A percentile compares a stretch with the other conserved stretches of the same genome.
These are phyloP conservation scores for Calonectria pseudoturangicola DNA, from an alignment of 2,329 filamentous ascomycete genomes.

Conservation along the genomic window DNA sequence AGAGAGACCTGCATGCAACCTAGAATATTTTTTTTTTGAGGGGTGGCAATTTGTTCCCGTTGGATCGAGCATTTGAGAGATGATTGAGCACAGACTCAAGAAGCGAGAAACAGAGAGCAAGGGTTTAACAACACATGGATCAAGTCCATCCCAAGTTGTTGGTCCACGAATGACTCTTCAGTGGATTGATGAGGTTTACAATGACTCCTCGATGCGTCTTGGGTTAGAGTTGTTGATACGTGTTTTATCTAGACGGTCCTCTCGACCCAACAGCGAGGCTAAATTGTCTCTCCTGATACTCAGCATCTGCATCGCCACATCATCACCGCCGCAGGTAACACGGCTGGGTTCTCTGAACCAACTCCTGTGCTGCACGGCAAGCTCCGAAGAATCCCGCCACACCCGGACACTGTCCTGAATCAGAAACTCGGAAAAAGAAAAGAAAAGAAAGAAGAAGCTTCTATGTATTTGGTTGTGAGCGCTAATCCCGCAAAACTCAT, in stretches of 20 bases:
- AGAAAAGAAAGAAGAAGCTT: conserved; percentile 17
- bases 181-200: background rate
- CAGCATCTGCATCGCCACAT: conserved; percentile 41
- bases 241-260: conserved; percentile 9
- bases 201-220: conserved; percentile 15
- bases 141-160: conserved; percentile 3
- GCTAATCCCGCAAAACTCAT: conserved; percentile 25
- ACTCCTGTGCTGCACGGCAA: conserved; percentile 19
- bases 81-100: conserved; percentile 8
- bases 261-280: conserved; percentile 10
- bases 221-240: conserved; percentile 19
- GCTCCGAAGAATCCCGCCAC: conserved; percentile 24
- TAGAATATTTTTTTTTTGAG: conserved; percentile 5
- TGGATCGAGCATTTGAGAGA: background rate
- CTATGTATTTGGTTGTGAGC: conserved; percentile 14
- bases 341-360: conserved; percentile 22
- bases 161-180: background rate
- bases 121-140: conserved; percentile 7
- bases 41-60: conserved; percentile 1
- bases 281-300: conserved; percentile 21
- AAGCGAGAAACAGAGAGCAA: background rate
- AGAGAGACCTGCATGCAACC: conserved; percentile 20
- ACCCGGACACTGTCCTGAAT: background rate
- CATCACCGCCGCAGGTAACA: conserved; percentile 33
- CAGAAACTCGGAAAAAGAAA: conserved; percentile 6